Conservation (phyloP, 805 yeast species). For the Scheffersomyces amazonensis region DNA sequence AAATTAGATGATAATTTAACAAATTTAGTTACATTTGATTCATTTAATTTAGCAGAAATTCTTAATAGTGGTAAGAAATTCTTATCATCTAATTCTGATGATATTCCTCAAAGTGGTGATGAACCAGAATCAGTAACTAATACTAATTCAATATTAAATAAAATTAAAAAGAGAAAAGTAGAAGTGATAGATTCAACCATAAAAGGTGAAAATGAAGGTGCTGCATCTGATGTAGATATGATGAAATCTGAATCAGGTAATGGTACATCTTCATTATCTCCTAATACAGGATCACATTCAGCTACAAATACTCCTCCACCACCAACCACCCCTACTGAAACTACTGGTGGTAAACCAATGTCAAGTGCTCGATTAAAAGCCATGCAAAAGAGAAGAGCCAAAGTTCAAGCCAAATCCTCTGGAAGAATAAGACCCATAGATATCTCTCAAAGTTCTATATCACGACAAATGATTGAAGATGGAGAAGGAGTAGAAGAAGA, state of each 20-base stretch:
- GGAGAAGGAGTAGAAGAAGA: slow-evolving; percentile 26
- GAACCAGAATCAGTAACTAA: slow-evolving; percentile 4
- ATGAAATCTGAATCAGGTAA: background rate
- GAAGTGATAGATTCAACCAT: too few relatives aligned
- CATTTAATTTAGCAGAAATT: slow-evolving; percentile 49
- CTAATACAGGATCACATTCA: slow-evolving; percentile 8
- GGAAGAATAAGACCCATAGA: slow-evolving; percentile 54
- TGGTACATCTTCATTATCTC: slow-evolving; percentile 2
- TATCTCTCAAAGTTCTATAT: slow-evolving; percentile 67
- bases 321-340: slow-evolving; percentile 6
- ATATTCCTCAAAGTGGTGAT: slow-evolving; percentile 18
- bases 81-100: slow-evolving; percentile 61
- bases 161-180: slow-evolving; percentile 48
- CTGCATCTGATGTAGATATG: slow-evolving; percentile 5
- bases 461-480: slow-evolving; percentile 48
- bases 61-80: slow-evolving; percentile 52
- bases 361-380: slow-evolving; percentile 82
- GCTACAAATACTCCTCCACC: slow-evolving; percentile 13
- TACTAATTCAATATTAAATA: slow-evolving; percentile 33
- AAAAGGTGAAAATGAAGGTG: slow-evolving; percentile 9
- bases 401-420: slow-evolving; percentile 57
- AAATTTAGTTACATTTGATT: slow-evolving; percentile 44
- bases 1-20: slow-evolving; percentile 38
- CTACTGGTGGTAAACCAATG: slow-evolving; percentile 17
- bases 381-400: slow-evolving; percentile 89